Base-by-base conservation (phyloP, 768 basidiomycete species). In the Tulasnella sp. region DNA sequence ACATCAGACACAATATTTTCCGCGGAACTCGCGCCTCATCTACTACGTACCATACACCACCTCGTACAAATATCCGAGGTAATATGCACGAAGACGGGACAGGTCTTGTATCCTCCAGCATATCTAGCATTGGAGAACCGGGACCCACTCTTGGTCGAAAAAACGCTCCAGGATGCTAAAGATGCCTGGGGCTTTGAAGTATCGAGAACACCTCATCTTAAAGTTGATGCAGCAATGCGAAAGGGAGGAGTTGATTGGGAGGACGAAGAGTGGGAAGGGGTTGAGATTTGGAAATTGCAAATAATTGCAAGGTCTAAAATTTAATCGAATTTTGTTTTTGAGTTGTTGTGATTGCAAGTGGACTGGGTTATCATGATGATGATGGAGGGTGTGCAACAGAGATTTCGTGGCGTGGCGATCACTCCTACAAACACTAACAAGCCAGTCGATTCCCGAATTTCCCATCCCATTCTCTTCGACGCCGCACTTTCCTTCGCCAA, bases 1-100 rank as follows among this genome's bases (percentile, higher is more conserved):
- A 87, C 92, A 12, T 89, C 94, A 68, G 94, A 96, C 79, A 95
- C 94, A 0, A 81, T 95, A 42, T 95, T 94, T 79, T 78, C 82
- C 34, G 76, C 82, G 2, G 80, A 84, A 3, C 87, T 95, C 62
- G 79, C 89, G 39, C 77, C 82, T 17, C 93, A 91, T 0, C 86
- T 95, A 66, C 84, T 94, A 32, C 84, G 86, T 69, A 87, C 92
- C 19, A 79, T 94, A 5, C 84, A 84, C 42, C 81, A 82, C 29
- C 80, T 92, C 22, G 85, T 83, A 77, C 40, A 68, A 0, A 67
- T 76, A 14, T 75, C 75, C 14, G 65, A 75, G 6, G 32, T 71
- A 26, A 35, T 35, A 17, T 36, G 29, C 19, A n/a, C 64, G 16
- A 37, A 62, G 3, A 62, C 11, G 29, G 71, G 26, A 26, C 63